phyloP scores from a whole-genome alignment of 2,329 filamentous ascomycete genomes.

The Fusarium sp. region DNA sequence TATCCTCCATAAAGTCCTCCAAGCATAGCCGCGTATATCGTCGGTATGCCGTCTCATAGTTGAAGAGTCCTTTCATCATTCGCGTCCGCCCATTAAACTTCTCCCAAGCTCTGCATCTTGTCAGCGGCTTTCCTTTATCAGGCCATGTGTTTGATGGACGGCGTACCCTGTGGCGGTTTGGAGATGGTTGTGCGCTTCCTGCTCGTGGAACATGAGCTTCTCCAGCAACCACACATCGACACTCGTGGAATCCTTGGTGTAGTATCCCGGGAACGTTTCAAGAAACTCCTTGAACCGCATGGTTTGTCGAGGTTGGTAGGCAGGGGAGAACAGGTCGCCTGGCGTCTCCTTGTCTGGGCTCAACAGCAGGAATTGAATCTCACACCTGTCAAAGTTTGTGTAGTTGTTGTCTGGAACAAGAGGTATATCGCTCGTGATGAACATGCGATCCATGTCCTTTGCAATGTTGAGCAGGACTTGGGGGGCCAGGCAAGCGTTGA shows the following conservation, averaged over 20 bases:
- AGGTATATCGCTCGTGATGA: slow-evolving; percentile 67
- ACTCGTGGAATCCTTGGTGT: slow-evolving; percentile 34
- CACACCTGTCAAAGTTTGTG: slow-evolving; percentile 60
- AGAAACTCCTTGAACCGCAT: slow-evolving; percentile 58
- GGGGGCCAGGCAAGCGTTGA: slow-evolving; percentile 76
- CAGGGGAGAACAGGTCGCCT: slow-evolving; percentile 58
- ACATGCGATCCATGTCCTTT: slow-evolving; percentile 70
- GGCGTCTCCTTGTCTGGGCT: slow-evolving; percentile 47
- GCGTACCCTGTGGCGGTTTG: slow-evolving; percentile 64
- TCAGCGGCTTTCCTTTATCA: slow-evolving; percentile 8
- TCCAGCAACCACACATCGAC: slow-evolving; percentile 64
- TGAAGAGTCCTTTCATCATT: slow-evolving; percentile 77
- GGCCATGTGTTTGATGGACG: not conserved
- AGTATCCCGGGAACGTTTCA: slow-evolving; percentile 46
- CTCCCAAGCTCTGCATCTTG: slow-evolving; percentile 60
- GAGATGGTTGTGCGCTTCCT: slow-evolving; percentile 64
- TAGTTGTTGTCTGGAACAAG: slow-evolving; percentile 53
- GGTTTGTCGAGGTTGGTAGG: slow-evolving; percentile 56
- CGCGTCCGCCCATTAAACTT: slow-evolving; percentile 74
- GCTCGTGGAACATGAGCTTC: slow-evolving; percentile 70
- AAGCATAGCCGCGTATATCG: slow-evolving; percentile 68
- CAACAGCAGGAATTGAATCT: slow-evolving; percentile 69
- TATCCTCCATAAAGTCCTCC: slow-evolving; percentile 68
- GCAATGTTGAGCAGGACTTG: slow-evolving; percentile 64
- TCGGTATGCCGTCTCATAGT: slow-evolving; percentile 70